phyloP scores from a whole-genome alignment of 352 stramenopile genomes.

The Poterioochromonas sp. region DNA sequence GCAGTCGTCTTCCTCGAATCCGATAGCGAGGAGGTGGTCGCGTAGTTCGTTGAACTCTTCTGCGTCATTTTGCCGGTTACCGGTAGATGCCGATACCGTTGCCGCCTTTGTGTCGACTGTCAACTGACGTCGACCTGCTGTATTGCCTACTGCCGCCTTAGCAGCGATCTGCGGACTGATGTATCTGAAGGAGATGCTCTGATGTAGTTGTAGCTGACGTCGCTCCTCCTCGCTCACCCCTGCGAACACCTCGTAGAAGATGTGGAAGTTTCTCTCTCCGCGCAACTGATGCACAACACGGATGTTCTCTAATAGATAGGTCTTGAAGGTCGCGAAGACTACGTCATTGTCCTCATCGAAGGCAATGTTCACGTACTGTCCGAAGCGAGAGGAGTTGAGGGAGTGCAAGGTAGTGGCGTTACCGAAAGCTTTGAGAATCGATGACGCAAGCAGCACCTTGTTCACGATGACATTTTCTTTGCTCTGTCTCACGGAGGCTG shows the following conservation, averaged over 20 bases:
- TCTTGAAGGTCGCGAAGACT: slow-evolving; percentile 64
- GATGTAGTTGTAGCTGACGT: no score
- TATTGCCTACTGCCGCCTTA: slow-evolving; percentile 82
- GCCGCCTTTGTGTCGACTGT: neutral
- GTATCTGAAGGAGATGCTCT: no score
- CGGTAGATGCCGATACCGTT: neutral
- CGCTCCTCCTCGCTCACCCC: neutral
- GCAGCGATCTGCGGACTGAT: neutral
- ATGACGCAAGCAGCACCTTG: slow-evolving; percentile 40
- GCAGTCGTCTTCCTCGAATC: neutral
- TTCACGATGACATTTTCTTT: neutral
- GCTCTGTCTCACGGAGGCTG: no score
- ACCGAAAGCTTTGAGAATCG: slow-evolving; percentile 79
- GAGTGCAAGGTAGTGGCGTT: slow-evolving; percentile 80
- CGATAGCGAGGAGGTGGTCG: neutral
- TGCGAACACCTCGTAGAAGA: slow-evolving; percentile 90
- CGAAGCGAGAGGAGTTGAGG: slow-evolving; percentile 87
- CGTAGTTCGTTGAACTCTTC: neutral
- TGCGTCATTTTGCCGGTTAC: no score
- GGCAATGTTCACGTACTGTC: slow-evolving; percentile 83
- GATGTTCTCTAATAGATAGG: slow-evolving; percentile 92
- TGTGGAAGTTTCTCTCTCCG: slow-evolving; percentile 96
- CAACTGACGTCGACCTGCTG: neutral
- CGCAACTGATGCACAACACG: slow-evolving; percentile 68
- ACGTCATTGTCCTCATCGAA: slow-evolving; percentile 75